Evolutionary conservation across 1,139 yeast species (phyloP), one percentile per base, ranked within the genome.

Genomic region (Lodderomyces pseudojiufengensis): DNA sequence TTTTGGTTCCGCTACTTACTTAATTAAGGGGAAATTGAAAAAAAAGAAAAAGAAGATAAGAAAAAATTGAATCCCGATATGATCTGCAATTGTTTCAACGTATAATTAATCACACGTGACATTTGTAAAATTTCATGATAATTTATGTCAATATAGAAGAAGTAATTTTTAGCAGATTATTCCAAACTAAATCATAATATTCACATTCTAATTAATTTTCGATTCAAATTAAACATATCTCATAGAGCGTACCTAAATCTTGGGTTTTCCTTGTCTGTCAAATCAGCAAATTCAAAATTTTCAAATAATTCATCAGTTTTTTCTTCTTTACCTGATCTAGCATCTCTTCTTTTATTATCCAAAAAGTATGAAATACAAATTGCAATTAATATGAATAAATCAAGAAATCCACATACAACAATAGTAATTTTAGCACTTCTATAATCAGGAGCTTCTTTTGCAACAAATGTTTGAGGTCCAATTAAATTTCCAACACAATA

Each of bases 381-480:
- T 2, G 35, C 44, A 9, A 42, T 34, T 21, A 64, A 46, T 7
- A 49, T 31, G 3, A 49, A 49, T 30, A 61, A 40, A 5, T 59
- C 42, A 14, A 59, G 49, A 28, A 55, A 46, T 29, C 57, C 53
- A 43, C 63, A 59, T 5, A 57, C 59, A 23, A 63, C 66, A 37
- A 67, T 59, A 15, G 63, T 51, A n/a, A 59, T 53, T 40, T 66
- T 64, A 3, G 79, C 83, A 3, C 73, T 64, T 2, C 52, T 47
- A 47, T 76, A 78, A 9, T 45, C 50, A 10, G 87, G 87, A 1
- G 77, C 76, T 47, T 78, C 75, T 5, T 46, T 45, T 0, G 62
- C 61, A 43, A 73, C 62, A 52, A 80, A 82, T 31, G 82, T 70
- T 52, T 80, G 87, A 3, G 90, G 88, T 3, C 90, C 90, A 33